phyloP scores from a whole-genome alignment of 2,329 filamentous ascomycete species.

The Magnaporthiopsis incrustans region DNA sequence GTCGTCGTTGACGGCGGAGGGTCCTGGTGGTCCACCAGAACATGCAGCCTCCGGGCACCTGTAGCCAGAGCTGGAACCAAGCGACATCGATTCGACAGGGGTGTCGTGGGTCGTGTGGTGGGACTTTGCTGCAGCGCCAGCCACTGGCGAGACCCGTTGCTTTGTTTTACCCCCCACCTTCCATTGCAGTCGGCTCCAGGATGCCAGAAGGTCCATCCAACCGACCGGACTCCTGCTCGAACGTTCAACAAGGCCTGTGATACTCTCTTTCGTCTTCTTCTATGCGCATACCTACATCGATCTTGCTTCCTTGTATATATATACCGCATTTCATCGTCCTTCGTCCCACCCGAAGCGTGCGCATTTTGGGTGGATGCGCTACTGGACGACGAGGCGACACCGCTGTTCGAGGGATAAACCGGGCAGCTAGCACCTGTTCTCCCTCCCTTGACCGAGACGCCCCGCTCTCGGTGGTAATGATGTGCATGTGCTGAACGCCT shows the following conservation, averaged over 20 bases:
- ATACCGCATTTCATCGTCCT: too few species aligned
- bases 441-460: too few species aligned
- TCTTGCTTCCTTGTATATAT: too few species aligned
- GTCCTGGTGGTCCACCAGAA: not conserved
- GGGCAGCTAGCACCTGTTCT: too few species aligned
- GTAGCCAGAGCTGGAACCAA: not conserved
- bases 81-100: not conserved
- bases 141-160: not conserved
- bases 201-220: not conserved
- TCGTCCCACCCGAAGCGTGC: not conserved
- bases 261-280: not conserved
- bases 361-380: too few species aligned
- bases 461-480: too few species aligned
- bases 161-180: not conserved
- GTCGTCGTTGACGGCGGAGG: not conserved
- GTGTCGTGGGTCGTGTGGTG: not conserved
- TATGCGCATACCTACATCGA: not conserved
- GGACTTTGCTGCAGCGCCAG: not conserved
- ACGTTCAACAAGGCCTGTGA: too few species aligned
- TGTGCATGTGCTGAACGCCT: not conserved
- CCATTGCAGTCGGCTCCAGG: not conserved
- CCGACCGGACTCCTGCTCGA: not conserved
- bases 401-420: too few species aligned
- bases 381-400: too few species aligned
- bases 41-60: not conserved